Percentiles rank a stretch among this genome's conserved stretches.
Evolutionary conservation across 2,329 filamentous ascomycete species (phyloP).

Genomic region (Fusarium irregulare): DNA sequence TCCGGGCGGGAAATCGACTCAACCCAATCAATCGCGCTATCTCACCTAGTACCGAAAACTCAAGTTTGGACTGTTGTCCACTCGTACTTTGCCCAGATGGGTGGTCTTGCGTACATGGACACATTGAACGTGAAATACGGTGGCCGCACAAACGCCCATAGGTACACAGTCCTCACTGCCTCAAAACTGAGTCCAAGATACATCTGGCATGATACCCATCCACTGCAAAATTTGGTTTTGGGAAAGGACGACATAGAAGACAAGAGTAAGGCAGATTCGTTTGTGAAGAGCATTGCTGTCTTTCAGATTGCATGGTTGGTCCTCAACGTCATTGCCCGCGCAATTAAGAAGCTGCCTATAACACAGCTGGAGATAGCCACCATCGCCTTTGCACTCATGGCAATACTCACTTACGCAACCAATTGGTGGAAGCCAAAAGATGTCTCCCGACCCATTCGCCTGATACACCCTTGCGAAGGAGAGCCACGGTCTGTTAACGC

Average conservation of each 20-base stretch:
- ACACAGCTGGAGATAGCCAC: background rate
- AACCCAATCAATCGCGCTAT: too few relatives aligned
- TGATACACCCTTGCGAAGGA: too few relatives aligned
- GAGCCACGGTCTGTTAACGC: too few relatives aligned
- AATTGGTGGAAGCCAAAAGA: background rate
- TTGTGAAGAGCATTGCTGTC: background rate
- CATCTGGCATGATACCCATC: accelerated
- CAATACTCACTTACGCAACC: background rate
- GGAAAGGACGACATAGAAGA: accelerated
- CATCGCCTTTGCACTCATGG: accelerated
- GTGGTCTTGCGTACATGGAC: background rate
- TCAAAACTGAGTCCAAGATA: background rate
- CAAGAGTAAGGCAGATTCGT: background rate
- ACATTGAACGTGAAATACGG: too few relatives aligned
- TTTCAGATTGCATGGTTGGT: background rate
- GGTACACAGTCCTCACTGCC: too few relatives aligned
- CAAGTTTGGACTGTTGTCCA: background rate
- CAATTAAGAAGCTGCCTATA: background rate
- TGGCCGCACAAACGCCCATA: too few relatives aligned
- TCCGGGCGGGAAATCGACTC: too few relatives aligned
- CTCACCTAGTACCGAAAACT: too few relatives aligned
- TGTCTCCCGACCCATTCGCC: background rate
- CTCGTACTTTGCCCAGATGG: background rate
- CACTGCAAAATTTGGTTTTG: background rate
- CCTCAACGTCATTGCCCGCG: background rate